These are phyloP conservation scores for Pythium myriotylum DNA, from an alignment of 352 stramenopile genomes.

Conservation along the genomic window DNA sequence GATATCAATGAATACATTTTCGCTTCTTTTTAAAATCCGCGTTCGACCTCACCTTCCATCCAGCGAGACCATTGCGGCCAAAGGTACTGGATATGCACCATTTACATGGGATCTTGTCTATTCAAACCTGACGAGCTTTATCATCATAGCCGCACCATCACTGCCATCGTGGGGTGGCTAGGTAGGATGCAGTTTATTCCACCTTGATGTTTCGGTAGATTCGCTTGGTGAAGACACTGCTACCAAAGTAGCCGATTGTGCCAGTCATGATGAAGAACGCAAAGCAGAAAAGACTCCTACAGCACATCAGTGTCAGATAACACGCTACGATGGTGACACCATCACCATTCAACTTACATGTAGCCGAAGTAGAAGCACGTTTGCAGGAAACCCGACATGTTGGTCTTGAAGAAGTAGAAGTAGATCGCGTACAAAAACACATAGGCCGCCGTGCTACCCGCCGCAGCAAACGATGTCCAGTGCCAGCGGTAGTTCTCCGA, in stretches of 20 bases:
- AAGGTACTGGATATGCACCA: no score
- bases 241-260: conserved; percentile 90
- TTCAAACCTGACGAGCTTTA: conserved; percentile 8
- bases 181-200: conserved; percentile 68
- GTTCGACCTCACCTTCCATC: not conserved
- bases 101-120: conserved; percentile 1
- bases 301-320: conserved; percentile 4
- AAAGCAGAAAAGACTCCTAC: conserved; percentile 90
- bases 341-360: conserved; percentile 70
- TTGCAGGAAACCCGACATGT: conserved; percentile 99
- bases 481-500: conserved; percentile 99
- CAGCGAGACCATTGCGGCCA: not conserved
- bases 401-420: conserved; percentile 99
- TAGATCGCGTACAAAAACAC: conserved; percentile 99
- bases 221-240: conserved; percentile 92
- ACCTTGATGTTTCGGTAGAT: conserved; percentile 97
- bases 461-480: conserved; percentile 96
- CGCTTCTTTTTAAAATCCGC: not conserved
- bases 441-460: conserved; percentile 94
- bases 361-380: conserved; percentile 99
- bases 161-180: no score
- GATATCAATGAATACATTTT: conserved; percentile 11
- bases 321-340: not conserved
- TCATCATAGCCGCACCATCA: no score
- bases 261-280: conserved; percentile 94